Conservation (phyloP, 768 basidiomycete genomes). For the Termitomyces sp. region DNA sequence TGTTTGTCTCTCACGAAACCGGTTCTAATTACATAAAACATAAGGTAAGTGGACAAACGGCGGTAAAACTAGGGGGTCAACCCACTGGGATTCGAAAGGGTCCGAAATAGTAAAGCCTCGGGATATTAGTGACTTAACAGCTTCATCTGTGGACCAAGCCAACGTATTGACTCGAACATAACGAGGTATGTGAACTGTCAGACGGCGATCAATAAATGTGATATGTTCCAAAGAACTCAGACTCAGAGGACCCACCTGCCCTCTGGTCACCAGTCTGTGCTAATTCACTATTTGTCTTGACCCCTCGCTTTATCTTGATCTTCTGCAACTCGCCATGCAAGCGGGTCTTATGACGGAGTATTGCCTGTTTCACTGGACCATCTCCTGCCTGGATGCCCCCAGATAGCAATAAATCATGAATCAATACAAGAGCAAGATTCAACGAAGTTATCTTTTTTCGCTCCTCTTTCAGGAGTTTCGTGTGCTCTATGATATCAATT, state of each 20-base stretch:
- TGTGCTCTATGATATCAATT: conserved; percentile 56
- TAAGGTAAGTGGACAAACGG: conserved; percentile 4
- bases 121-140: conserved; percentile 47
- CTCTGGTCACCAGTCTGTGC: conserved; percentile 54
- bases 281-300: conserved; percentile 56
- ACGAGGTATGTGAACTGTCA: conserved; percentile 65
- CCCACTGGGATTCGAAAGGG: conserved; percentile 50
- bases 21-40: conserved; percentile 31
- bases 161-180: conserved; percentile 82
- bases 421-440: conserved; percentile 78
- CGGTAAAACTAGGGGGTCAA: conserved; percentile 3
- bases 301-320: conserved; percentile 73
- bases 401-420: conserved; percentile 85
- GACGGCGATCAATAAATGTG: conserved; percentile 6
- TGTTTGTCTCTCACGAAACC: conserved; percentile 73
- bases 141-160: conserved; percentile 61
- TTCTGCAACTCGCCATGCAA: conserved; percentile 82
- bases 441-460: conserved; percentile 68
- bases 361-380: conserved; percentile 83
- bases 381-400: conserved; percentile 87
- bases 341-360: conserved; percentile 86
- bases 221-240: neutral
- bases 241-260: conserved; percentile 42
- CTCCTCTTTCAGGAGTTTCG: conserved; percentile 71
- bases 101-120: conserved; percentile 50